These are phyloP conservation scores for Pseudozyma tsukubaensis DNA, from an alignment of 1,284 basidiomycete species.

Conservation along the genomic window DNA sequence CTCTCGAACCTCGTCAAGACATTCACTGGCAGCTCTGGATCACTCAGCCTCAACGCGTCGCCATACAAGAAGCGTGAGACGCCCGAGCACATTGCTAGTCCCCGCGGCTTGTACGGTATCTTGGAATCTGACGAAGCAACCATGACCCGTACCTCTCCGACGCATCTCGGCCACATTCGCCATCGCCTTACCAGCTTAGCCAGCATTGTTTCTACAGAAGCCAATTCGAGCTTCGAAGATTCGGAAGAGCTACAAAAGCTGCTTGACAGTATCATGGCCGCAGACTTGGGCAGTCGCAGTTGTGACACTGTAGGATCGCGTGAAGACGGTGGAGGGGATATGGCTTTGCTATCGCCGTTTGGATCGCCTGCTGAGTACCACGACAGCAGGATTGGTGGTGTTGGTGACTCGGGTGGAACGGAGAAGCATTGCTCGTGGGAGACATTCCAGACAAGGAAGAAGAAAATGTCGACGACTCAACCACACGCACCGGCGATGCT, in stretches of 20 bases:
- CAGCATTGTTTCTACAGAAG: constrained; percentile 40
- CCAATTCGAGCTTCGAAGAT: constrained; percentile 48
- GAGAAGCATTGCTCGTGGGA: constrained; percentile 5
- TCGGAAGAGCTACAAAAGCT: constrained; percentile 46
- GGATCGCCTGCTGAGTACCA: constrained; percentile 24
- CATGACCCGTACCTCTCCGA: not conserved
- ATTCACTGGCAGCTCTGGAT: constrained; percentile 24
- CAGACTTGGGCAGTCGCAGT: constrained; percentile 20
- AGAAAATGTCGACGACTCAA: not conserved
- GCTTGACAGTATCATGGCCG: constrained; percentile 48
- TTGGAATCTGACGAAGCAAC: constrained; percentile 19
- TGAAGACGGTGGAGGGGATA: constrained; percentile 1
- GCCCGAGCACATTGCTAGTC: constrained; percentile 4
- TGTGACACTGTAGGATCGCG: constrained; percentile 13
- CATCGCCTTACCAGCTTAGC: constrained; percentile 23
- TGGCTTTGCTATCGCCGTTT: constrained; percentile 40
- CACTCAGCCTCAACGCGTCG: constrained; percentile 21
- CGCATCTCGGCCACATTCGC: constrained; percentile 1
- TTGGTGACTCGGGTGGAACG: not conserved
- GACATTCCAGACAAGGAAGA: not conserved
- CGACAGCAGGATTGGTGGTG: too few species aligned
- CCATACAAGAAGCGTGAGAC: constrained; percentile 18
- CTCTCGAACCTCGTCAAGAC: constrained; percentile 33
- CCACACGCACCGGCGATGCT: not conserved
- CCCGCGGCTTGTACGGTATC: constrained; percentile 25